phyloP scores from a whole-genome alignment of 352 stramenopile genomes.

The Pythium biforme region DNA sequence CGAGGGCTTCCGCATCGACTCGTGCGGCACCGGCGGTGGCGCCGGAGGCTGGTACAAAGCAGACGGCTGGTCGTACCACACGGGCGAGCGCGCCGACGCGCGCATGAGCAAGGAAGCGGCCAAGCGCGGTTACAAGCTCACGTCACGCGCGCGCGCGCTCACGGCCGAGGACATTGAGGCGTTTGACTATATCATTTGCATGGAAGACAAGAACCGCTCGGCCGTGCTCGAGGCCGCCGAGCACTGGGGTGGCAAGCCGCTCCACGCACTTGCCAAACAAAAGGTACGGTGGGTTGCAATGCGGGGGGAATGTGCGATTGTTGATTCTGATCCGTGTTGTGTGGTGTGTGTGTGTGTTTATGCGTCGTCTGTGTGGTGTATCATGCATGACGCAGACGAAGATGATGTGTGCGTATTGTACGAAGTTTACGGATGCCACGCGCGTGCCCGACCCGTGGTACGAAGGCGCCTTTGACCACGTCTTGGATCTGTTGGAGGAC shows the following conservation, averaged over 20 bases:
- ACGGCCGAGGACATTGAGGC: constrained; percentile 65
- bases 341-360: constrained; percentile 12
- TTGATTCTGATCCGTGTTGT: constrained; percentile 16
- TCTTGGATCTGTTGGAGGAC: constrained; percentile 89
- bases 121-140: constrained; percentile 83
- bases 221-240: constrained; percentile 80
- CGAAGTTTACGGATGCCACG: constrained; percentile 50
- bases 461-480: constrained; percentile 88
- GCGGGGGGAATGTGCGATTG: background rate
- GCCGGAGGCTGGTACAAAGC: constrained; percentile 77
- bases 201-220: constrained; percentile 85
- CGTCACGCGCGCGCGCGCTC: constrained; percentile 73
- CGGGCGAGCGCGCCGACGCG: constrained; percentile 75
- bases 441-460: constrained; percentile 84
- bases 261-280: constrained; percentile 41
- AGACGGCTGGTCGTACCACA: constrained; percentile 84
- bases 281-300: constrained; percentile 37
- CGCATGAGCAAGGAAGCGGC: constrained; percentile 85
- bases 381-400: constrained; percentile 39
- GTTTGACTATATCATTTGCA: constrained; percentile 90
- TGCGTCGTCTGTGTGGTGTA: constrained; percentile 2
- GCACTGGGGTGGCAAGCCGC: constrained; percentile 71
- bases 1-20: constrained; percentile 64
- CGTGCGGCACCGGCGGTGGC: constrained; percentile 84
- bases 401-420: constrained; percentile 87